Evolutionary conservation across 2,329 filamentous ascomycete species (phyloP).

Genomic region (Ascochyta lentis): DNA sequence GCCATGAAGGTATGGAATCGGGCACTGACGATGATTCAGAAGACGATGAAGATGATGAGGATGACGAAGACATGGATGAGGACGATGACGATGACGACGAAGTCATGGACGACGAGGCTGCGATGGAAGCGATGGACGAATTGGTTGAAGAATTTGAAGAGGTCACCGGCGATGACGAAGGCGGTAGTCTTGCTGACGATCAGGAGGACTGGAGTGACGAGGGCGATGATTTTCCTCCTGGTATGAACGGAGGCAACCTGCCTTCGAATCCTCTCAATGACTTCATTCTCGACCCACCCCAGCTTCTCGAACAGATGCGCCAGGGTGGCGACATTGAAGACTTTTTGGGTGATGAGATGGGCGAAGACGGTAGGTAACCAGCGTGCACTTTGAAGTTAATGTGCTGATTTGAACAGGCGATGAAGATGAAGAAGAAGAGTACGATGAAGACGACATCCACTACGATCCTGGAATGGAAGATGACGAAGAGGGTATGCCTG

Average conservation of each 20-base stretch:
- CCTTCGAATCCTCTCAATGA: conserved; percentile 48
- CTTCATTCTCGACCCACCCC: conserved; percentile 47
- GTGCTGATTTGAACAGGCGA: conserved; percentile 45
- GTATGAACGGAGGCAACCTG: conserved; percentile 59
- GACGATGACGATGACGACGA: conserved; percentile 46
- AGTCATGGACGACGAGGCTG: conserved; percentile 48
- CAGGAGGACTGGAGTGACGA: conserved; percentile 56
- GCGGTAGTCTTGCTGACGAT: conserved; percentile 52
- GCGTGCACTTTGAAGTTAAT: too few species aligned
- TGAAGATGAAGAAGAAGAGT: conserved; percentile 66
- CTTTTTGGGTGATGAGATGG: conserved; percentile 65
- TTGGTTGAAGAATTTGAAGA: conserved; percentile 51
- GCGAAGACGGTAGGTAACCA: conserved; percentile 63
- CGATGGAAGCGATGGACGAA: conserved; percentile 30
- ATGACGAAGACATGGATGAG: conserved; percentile 60
- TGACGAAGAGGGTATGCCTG: conserved; percentile 52
- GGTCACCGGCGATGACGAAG: conserved; percentile 56
- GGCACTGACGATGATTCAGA: conserved; percentile 62
- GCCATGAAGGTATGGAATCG: conserved; percentile 64
- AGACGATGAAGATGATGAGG: conserved; percentile 62
- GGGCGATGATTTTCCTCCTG: conserved; percentile 52
- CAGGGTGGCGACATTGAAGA: conserved; percentile 57
- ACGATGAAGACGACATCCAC: conserved; percentile 70
- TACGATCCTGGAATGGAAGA: conserved; percentile 60
- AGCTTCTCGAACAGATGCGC: conserved; percentile 49